Percentiles rank a stretch among this genome's conserved stretches.
Conservation (phyloP, 257 asterid genomes). For the Solanum arcanum region DNA sequence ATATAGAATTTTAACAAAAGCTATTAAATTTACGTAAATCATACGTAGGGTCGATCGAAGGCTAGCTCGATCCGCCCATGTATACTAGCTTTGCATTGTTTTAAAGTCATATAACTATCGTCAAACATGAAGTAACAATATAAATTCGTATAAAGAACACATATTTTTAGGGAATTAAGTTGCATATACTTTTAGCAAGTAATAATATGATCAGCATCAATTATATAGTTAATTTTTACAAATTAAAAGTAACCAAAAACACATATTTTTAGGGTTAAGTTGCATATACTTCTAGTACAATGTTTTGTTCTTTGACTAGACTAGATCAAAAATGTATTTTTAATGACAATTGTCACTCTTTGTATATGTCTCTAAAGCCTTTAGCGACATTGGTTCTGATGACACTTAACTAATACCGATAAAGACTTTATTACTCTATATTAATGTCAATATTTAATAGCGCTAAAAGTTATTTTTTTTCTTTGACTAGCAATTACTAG, state of each 20-base stretch:
- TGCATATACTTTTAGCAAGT: not conserved
- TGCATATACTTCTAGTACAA: not conserved
- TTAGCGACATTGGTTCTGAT: no score
- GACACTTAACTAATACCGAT: no score
- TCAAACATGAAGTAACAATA: not conserved
- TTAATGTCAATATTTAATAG: no score
- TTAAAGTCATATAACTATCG: not conserved
- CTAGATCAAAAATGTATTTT: no score
- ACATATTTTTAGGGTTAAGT: no score
- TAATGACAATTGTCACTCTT: no score
- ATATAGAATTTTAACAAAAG: not conserved
- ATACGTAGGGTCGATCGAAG: not conserved
- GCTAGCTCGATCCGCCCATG: not conserved
- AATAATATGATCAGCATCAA: not conserved
- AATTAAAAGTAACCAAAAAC: not conserved
- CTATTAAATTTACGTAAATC: not conserved
- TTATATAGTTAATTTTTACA: not conserved
- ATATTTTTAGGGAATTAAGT: not conserved
- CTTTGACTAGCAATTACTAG: not conserved
- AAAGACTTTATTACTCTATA: no score
- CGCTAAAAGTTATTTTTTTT: not conserved
- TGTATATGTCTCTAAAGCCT: no score
- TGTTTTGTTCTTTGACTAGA: not conserved
- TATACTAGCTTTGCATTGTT: not conserved
- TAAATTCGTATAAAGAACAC: not conserved